Base-by-base conservation (phyloP, 768 basidiomycete species). In the Galerina sulciceps region DNA sequence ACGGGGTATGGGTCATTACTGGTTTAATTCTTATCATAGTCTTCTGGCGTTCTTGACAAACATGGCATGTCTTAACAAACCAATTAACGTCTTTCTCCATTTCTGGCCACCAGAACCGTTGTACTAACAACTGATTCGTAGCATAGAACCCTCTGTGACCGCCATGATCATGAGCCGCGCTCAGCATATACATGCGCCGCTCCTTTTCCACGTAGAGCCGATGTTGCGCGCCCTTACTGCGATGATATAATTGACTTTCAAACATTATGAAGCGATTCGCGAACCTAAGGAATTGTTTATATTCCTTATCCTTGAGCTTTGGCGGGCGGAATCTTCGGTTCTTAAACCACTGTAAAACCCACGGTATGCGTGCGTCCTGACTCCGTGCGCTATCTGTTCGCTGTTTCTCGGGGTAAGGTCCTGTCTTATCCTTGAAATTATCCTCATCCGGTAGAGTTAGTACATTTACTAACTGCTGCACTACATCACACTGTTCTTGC, bases 31-130 rank as follows among this genome's bases (percentile, higher is more conserved):
- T 36, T 14, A 71, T 6, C 2, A 65, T n/a, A 37, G 26, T 43
- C 23, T 60, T 65, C 35, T 68, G 63, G 1, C 65, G 18, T 37
- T 55, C 34, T 53, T 73, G 71, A 55, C 72, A 72, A 0, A 60
- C 14, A 8, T 62, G 60, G 48, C 72, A 74, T 2, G 65, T 63
- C 18, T 62, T 61, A 0, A 72, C 47, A 55, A 61, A 72, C 71
- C 70, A 71, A 0, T 48, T 22, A 0, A 72, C 55, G 52, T 74
- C 70, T 1, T 35, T 23, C 10, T 66, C 62, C 31, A 71, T 43
- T 5, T 70, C 64, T 0, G 72, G 76, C 71, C 72, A 74, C 70
- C 69, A 74, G 49, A 74, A 73, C 1, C 66, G 14, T 37, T 63
- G 41, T 4, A 38, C 15, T 0, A 74, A 44, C 1, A 69, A 20